Base-by-base conservation (phyloP, 1,284 basidiomycete species). In the Sporisorium iseilematis-ciliati region DNA sequence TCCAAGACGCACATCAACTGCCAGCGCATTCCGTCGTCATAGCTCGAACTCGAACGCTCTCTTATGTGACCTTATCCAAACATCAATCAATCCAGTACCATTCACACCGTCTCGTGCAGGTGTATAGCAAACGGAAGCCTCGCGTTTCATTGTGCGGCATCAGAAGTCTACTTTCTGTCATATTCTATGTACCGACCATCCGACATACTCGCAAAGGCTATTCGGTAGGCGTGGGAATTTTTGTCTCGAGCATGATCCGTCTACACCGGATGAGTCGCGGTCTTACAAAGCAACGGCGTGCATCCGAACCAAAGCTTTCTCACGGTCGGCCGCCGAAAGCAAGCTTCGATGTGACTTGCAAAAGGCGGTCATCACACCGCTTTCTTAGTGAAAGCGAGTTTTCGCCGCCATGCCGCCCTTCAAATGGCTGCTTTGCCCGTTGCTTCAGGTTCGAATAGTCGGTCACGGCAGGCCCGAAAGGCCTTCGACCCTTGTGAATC, bases 1-100 rank as follows among this genome's bases (percentile, higher is more conserved):
- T 31, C 65, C 35, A 75, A 76, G 58, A 76, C 76, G 16, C 69
- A 78, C 59, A 78, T 78, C 69, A 76, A 69, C 58, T 78, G 76
- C 68, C 73, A 78, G 57, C 65, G 63, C 45, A 78, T 78, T 43
- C 73, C 73, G 8, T 60, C 56, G 2, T 60, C 62, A 45, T 75
- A 59, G 46, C 51, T 52, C 7, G 25, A 31, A 20, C 12, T 45
- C 26, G 26, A n/a, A 29, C 43, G 16, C 3, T 46, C 16, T 2
- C 18, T 18, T 29, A 5, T 29, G 46, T 10, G 7, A 14, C 7
- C 29, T 31, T 20, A 11, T 26, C 10, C 48, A n/a, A 31, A 20
- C 29, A 12, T 7, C 4, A 20, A 31, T 8, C 7, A 49, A 2
- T 10, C 10, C n/a, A 12, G 8, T 29, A 49, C 8, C 10, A 20